Percentiles rank a stretch among this genome's conserved stretches.
phyloP scores from a whole-genome alignment of 768 basidiomycete genomes.

The Mycena venus region DNA sequence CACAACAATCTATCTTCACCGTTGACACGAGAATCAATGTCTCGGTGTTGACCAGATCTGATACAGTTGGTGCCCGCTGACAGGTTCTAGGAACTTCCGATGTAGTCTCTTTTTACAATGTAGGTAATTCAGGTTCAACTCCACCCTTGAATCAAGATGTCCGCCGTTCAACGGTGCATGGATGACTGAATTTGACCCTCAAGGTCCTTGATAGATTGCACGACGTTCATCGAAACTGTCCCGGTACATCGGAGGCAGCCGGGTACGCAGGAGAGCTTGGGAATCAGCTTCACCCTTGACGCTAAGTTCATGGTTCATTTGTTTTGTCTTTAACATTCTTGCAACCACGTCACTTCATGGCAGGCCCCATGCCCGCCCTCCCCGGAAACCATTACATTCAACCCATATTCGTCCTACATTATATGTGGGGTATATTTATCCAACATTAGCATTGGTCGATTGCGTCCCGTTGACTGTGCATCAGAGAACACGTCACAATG shows the following conservation, averaged over 20 bases:
- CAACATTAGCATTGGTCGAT: not conserved
- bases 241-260: not conserved
- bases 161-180: not conserved
- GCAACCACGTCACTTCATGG: not conserved
- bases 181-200: not conserved
- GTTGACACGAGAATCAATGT: not conserved
- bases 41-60: not conserved
- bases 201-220: not conserved
- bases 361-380: not conserved
- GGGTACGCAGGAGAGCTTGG: not conserved
- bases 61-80: not conserved
- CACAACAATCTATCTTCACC: not conserved
- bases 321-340: not conserved
- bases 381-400: not conserved
- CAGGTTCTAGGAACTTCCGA: not conserved
- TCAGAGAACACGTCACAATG: not conserved
- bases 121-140: not conserved
- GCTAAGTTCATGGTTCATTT: not conserved
- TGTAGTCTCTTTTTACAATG: not conserved
- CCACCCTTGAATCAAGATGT: not conserved
- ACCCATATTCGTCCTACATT: not conserved
- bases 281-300: not conserved
- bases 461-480: not conserved
- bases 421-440: not conserved
- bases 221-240: not conserved